Base-by-base conservation (phyloP, 495 filamentous ascomycete species). In the Talaromyces trachyspermus region DNA sequence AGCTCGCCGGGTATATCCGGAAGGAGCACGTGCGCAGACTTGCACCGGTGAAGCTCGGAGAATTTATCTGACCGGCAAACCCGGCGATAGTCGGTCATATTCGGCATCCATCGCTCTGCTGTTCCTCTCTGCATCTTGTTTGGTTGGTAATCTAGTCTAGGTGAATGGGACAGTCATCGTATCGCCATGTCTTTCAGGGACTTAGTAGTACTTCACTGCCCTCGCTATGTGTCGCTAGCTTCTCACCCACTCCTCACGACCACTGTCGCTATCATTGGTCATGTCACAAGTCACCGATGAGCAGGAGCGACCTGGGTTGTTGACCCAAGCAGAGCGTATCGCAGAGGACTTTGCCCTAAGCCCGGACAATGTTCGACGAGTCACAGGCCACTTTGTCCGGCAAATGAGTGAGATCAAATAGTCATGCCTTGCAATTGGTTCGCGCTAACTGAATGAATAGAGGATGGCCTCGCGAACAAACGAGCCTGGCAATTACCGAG, bases 401-500 rank as follows among this genome's bases (percentile, higher is more conserved):
- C 29, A 46, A 12, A 12, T 46, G 22, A 46, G 44, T 46, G 6
- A 18, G 44, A 10, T 15, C 9, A n/a, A n/a, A n/a, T n/a, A n/a
- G n/a, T n/a, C 6, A 46, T 5, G 9, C 17, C 15, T 17, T 11
- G n/a, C 12, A 18, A 25, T 19, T 14, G 9, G 38, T 22, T 42
- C 22, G 38, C 14, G 2, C 20, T 2, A n/a, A n/a, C n/a, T n/a
- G n/a, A n/a, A n/a, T n/a, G n/a, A n/a, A n/a, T 14, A 46, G 44
- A 29, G 5, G 44, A 46, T 46, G 44, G 44, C 0, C 44, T 46
- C n/a, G 22, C n/a, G 14, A 36, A 37, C 24, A 5, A 33, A 23
- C 32, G 44, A 14, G 30, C 44, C 26, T 46, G 44, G 44, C 44
- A 46, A 6, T 18, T 46, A n/a, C 44, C 44, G 10, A 33, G 27